Evolutionary conservation across 1,284 basidiomycete species (phyloP).

Genomic region (Cerrena zonata): DNA sequence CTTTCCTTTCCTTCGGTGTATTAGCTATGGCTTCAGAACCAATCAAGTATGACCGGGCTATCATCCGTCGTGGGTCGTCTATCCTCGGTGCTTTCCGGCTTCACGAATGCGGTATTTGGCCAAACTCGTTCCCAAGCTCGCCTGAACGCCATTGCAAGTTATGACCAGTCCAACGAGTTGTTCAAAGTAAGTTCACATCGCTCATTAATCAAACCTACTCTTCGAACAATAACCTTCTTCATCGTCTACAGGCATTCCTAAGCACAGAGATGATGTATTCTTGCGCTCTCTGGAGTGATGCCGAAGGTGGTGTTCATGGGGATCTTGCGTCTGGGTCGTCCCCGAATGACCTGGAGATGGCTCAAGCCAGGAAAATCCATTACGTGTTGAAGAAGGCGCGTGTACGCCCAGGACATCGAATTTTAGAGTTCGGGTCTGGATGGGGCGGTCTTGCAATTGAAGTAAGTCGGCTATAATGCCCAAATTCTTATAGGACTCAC

Average conservation of each 20-base stretch:
- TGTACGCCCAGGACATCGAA: constrained; percentile 70
- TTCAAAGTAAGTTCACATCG: constrained; percentile 49
- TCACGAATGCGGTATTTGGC: constrained; percentile 77
- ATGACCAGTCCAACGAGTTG: constrained; percentile 81
- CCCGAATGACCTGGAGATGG: constrained; percentile 69
- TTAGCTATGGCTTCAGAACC: constrained; percentile 81
- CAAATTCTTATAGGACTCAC: not conserved
- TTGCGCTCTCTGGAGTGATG: constrained; percentile 73
- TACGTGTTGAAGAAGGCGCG: constrained; percentile 74
- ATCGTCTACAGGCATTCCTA: constrained; percentile 60
- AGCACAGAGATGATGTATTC: constrained; percentile 91
- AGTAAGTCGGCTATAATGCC: constrained; percentile 37
- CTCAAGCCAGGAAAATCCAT: constrained; percentile 76
- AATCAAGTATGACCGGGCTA: constrained; percentile 60
- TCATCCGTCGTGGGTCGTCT: constrained; percentile 63
- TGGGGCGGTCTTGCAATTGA: constrained; percentile 90
- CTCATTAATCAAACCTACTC: not conserved
- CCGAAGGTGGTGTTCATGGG: constrained; percentile 67
- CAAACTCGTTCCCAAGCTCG: constrained; percentile 74
- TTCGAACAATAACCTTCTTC: constrained; percentile 19
- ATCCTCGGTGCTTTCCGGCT: constrained; percentile 60
- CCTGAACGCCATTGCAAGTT: constrained; percentile 82
- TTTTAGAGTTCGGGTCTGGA: constrained; percentile 88
- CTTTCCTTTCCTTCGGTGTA: constrained; percentile 19
- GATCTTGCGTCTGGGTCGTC: constrained; percentile 36